Base-by-base conservation (phyloP, 257 asterid species). In the Nyctanthes arbortristis region DNA sequence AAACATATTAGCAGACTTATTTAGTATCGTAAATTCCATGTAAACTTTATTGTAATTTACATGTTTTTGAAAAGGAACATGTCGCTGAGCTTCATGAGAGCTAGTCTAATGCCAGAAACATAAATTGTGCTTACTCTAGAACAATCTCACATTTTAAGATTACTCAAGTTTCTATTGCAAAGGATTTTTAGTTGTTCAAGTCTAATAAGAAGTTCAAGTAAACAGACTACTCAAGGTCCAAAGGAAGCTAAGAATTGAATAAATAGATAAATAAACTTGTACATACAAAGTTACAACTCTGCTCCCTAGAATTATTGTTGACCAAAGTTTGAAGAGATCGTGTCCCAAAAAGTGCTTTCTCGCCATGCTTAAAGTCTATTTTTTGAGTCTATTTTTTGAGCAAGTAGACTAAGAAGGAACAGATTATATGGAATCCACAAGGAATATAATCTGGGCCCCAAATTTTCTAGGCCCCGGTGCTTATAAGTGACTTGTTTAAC, bases 11-110 rank as follows among this genome's bases (percentile, higher is more conserved):
- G 14, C 32, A n/a, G n/a, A n/a, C n/a, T n/a, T n/a, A n/a, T n/a
- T 24, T 59, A 20, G 39, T 37, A 39, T 65, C 20, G 39, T 60
- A 37, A 55, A 34, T 30, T 28, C 37, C 52, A 70, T 47, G 24
- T 22, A 8, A 39, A 25, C 27, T n/a, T 39, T 39, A 62, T 45
- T 30, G 28, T 20, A 31, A 45, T 40, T 57, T 0, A 35, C 39
- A 37, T 2, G 1, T 16, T 14, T 16, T 7, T 11, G 30, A 63
- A 35, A 36, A 36, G 27, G 39, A 60, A 22, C 4, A 12, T n/a
- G 18, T 3, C 12, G 30, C 55, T 24, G 47, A 13, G 32, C 29
- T 35, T 36, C 7, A 36, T 0, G 30, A 33, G 36, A 34, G 22
- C 32, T 22, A 24, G 54, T n/a, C n/a, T n/a, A n/a, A n/a, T n/a